Percentiles rank a stretch among this genome's conserved stretches.
Evolutionary conservation across 2,329 filamentous ascomycete species (phyloP).

Genomic region (Xylariales sp.): DNA sequence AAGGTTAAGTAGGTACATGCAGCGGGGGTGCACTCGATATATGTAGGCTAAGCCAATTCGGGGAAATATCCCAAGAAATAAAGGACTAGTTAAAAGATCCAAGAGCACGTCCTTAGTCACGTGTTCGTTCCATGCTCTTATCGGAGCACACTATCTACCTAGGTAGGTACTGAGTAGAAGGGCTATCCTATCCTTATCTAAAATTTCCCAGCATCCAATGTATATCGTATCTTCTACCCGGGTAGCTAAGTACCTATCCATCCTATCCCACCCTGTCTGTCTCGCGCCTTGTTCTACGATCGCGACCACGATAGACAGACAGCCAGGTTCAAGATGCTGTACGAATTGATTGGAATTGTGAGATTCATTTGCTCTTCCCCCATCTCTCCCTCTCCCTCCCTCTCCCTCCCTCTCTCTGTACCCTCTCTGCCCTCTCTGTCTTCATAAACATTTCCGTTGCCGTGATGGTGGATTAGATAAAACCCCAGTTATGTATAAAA

Average conservation of each 20-base stretch:
- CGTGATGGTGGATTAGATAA: conserved; percentile 24
- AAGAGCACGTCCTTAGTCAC: too few relatives aligned
- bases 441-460: too few relatives aligned
- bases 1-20: too few relatives aligned
- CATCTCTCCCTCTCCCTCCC: not conserved
- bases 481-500: too few relatives aligned
- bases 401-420: not conserved
- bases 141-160: not conserved
- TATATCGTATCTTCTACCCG: too few relatives aligned
- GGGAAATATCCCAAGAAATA: too few relatives aligned
- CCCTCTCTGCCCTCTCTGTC: too few relatives aligned
- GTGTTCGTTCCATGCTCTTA: not conserved
- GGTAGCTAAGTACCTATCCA: too few relatives aligned
- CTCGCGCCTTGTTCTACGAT: not conserved
- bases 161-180: not conserved
- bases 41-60: too few relatives aligned
- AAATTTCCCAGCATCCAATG: not conserved
- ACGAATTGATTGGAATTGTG: conserved; percentile 97
- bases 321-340: conserved; percentile 72
- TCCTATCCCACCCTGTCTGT: not conserved
- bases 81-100: too few relatives aligned
- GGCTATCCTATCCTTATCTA: conserved; percentile 2
- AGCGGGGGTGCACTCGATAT: too few relatives aligned
- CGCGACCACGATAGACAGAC: not conserved
- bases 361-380: conserved; percentile 50